Base-by-base conservation (phyloP, 1,284 basidiomycete species). In the Dichomitus squalens region DNA sequence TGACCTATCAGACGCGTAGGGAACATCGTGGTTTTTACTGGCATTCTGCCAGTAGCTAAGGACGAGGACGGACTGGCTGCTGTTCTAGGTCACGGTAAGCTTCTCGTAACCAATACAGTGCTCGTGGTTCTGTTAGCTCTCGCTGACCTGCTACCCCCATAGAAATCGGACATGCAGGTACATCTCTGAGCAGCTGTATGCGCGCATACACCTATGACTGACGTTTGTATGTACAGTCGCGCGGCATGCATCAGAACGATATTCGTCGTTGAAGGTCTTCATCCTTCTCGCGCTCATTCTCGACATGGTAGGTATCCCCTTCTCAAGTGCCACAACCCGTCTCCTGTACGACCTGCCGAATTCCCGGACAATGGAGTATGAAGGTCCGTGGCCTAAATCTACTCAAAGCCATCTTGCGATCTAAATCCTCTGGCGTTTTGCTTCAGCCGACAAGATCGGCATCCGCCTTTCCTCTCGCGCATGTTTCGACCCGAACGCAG, bases 81-180 rank as follows among this genome's bases (percentile, higher is more conserved):
- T 7, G 88, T 98, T 1, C 75, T 98, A 2, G 86, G 92, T 1
- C 95, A 98, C 72, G 93, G 93, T 88, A 60, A 46, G 81, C 70
- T n/a, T 16, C 36, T 36, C 11, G 29, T 31, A 31, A 31, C 29
- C n/a, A n/a, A n/a, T n/a, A n/a, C n/a, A n/a, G 16, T 0, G 39
- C 14, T 7, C 21, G 6, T 12, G 20, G 20, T 1, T 2, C 2
- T 23, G 7, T 23, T 11, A 8, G 23, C 2, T 23, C 1, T 25
- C n/a, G 41, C 48, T 55, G 34, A 53, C 46, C 38, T 33, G 23
- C 44, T 3, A 11, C 49, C 0, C 20, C 4, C 12, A 62, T 21
- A 93, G 94, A 96, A 74, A 90, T 96, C 40, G 93, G 92, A 2
- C 95, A 96, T 68, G 88, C 91, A 63, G 87, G 88, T 85, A 64